These are phyloP conservation scores for Fusarium pseudograminearum DNA, from an alignment of 2,329 filamentous ascomycete genomes.

Conservation along the genomic window DNA sequence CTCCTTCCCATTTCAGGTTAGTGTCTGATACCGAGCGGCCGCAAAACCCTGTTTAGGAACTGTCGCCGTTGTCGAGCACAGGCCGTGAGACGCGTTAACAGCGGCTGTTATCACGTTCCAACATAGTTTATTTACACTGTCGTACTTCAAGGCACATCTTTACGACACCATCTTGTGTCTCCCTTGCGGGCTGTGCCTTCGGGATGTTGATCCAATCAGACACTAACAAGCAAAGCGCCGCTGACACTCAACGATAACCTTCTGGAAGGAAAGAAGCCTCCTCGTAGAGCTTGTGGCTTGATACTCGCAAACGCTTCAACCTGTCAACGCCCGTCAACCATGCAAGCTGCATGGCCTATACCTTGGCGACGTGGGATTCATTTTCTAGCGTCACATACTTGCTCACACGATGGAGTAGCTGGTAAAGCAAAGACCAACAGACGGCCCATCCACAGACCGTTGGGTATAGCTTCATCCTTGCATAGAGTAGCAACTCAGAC, in stretches of 20 bases:
- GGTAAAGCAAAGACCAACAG: constrained; percentile 12
- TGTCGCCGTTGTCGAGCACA: constrained; percentile 12
- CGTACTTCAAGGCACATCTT: neutral
- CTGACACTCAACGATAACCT: neutral
- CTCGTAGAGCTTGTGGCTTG: neutral
- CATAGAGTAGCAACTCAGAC: neutral
- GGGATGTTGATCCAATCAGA: neutral
- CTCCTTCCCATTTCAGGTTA: constrained; percentile 30
- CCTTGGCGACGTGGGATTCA: constrained; percentile 1
- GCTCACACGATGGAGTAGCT: neutral
- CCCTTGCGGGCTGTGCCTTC: constrained; percentile 3
- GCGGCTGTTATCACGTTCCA: neutral
- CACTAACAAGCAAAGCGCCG: neutral
- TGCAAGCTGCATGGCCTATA: neutral
- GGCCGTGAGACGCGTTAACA: neutral
- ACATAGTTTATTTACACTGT: neutral
- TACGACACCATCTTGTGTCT: neutral
- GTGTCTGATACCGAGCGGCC: constrained; percentile 8
- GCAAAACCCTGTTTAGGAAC: constrained; percentile 13
- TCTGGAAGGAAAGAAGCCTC: constrained; percentile 22
- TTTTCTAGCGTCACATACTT: constrained; percentile 27
- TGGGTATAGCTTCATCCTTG: neutral
- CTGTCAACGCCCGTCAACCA: neutral
- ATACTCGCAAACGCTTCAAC: neutral
- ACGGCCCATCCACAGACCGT: neutral